Percentiles rank a stretch among this genome's conserved stretches.
Conservation (phyloP, 2,329 filamentous ascomycete genomes). For the Penicillium sp. region DNA sequence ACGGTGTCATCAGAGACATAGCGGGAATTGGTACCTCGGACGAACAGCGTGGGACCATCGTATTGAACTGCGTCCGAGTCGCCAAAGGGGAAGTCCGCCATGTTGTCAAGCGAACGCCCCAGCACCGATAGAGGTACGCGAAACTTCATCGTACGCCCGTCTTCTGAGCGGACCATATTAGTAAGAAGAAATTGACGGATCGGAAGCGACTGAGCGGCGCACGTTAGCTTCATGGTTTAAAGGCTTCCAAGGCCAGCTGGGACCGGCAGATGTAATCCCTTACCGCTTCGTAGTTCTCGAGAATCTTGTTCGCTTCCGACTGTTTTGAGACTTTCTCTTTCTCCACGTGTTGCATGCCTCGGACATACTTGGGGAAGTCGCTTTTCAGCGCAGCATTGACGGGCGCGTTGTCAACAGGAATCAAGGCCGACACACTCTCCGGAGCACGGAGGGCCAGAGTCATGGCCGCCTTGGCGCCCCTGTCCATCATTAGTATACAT, state of each 20-base stretch:
- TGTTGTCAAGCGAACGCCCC: slow-evolving; percentile 63
- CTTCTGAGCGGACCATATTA: slow-evolving; percentile 64
- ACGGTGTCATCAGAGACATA: slow-evolving; percentile 43
- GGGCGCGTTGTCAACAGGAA: slow-evolving; percentile 90
- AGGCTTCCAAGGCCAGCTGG: too few species aligned
- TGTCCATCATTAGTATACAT: slow-evolving; percentile 31
- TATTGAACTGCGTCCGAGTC: slow-evolving; percentile 67
- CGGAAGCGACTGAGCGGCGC: slow-evolving; percentile 54
- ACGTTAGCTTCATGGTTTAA: background rate
- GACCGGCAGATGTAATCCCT: slow-evolving; percentile 13
- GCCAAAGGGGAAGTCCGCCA: slow-evolving; percentile 87
- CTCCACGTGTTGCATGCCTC: slow-evolving; percentile 80
- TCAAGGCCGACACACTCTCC: slow-evolving; percentile 63
- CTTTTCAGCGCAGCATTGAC: slow-evolving; percentile 71
- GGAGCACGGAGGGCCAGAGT: slow-evolving; percentile 71
- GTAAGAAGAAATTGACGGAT: slow-evolving; percentile 90
- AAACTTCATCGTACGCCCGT: slow-evolving; percentile 62
- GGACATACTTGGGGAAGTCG: slow-evolving; percentile 75
- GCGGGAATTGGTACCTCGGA: slow-evolving; percentile 49
- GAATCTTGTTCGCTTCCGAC: slow-evolving; percentile 74
- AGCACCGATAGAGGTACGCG: slow-evolving; percentile 74
- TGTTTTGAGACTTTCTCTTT: slow-evolving; percentile 64
- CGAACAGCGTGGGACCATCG: slow-evolving; percentile 73
- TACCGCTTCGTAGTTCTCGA: slow-evolving; percentile 70
- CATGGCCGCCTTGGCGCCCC: slow-evolving; percentile 93